Evolutionary conservation across 1,284 basidiomycete species (phyloP), one percentile per base, ranked within the genome.

Genomic region (Apiotrichum gracile): DNA sequence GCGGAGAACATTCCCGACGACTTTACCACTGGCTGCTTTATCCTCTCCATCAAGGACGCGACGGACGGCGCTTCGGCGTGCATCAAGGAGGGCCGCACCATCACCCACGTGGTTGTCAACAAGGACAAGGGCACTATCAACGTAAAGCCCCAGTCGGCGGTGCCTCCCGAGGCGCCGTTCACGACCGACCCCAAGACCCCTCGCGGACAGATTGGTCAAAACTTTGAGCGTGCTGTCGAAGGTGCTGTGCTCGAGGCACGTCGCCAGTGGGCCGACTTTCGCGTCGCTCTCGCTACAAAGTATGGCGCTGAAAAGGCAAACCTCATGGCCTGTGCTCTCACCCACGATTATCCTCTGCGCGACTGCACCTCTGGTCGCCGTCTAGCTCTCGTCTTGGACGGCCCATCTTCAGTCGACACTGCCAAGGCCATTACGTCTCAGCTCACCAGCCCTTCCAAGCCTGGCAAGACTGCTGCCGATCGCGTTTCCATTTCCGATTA

Each of bases 221-320:
- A 51, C 41, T 51, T 44, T 38, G 49, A 51, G 41, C 41, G 34
- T 14, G 49, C 49, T 3, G 49, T 51, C 31, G 41, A 27, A 13
- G 42, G 41, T n/a, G 49, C 49, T 25, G 49, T 38, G 17, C 41
- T 51, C 26, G 49, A 51, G 42, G 25, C 34, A n/a, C 49, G 49
- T 26, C 24, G 49, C 17, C 49, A 51, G 41, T 51, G 49, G 49
- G 49, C 49, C 41, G 49, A 51, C 41, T 51, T 51, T 34, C 49
- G 49, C 19, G 17, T 25, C 10, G 34, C 33, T 22, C 22, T 51
- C 25, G 13, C 27, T 4, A 7, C 21, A 13, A 29, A n/a, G 34
- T 51, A 51, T 21, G 49, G 49, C 34, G 37, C 13, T 17, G 17
- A 37, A 4, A 43, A 37, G 33, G 34, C 33, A 4, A 26, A 25